Conservation (phyloP, 768 basidiomycete genomes). For the Dendrothele bispora region DNA sequence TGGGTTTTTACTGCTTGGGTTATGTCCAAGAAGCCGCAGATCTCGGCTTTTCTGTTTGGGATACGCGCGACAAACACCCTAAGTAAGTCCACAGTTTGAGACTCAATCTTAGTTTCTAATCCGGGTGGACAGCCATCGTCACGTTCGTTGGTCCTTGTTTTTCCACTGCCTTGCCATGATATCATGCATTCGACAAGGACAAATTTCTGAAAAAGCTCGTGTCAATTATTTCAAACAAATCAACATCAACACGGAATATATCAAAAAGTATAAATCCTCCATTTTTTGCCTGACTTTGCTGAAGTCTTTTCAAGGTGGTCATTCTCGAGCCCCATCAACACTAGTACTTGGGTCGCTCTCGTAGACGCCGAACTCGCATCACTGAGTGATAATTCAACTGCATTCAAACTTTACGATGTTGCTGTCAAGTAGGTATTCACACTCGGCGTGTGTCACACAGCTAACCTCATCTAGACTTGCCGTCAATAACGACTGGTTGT, state of each 20-base stretch:
- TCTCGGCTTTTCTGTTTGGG: slow-evolving; percentile 63
- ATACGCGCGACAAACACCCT: slow-evolving; percentile 57
- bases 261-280: slow-evolving; percentile 45
- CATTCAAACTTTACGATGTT: slow-evolving; percentile 66
- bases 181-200: slow-evolving; percentile 51
- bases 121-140: slow-evolving; percentile 52
- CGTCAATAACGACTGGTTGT: slow-evolving; percentile 65
- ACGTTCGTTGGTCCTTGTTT: slow-evolving; percentile 66
- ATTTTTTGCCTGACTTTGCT: neutral
- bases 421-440: slow-evolving; percentile 54
- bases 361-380: slow-evolving; percentile 74
- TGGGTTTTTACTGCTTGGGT: slow-evolving; percentile 64
- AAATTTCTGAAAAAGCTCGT: slow-evolving; percentile 32
- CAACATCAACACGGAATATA: slow-evolving; percentile 57
- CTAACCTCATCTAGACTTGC: slow-evolving; percentile 44
- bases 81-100: slow-evolving; percentile 42
- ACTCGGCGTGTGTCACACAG: neutral
- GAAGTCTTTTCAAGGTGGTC: slow-evolving; percentile 50
- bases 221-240: slow-evolving; percentile 55
- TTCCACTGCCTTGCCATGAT: slow-evolving; percentile 72
- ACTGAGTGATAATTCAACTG: slow-evolving; percentile 51
- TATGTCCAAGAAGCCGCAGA: slow-evolving; percentile 56
- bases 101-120: neutral
- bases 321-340: slow-evolving; percentile 68
- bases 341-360: slow-evolving; percentile 65